phyloP scores from a whole-genome alignment of 2,329 filamentous ascomycete genomes.

The Lasiodiplodia sp. region DNA sequence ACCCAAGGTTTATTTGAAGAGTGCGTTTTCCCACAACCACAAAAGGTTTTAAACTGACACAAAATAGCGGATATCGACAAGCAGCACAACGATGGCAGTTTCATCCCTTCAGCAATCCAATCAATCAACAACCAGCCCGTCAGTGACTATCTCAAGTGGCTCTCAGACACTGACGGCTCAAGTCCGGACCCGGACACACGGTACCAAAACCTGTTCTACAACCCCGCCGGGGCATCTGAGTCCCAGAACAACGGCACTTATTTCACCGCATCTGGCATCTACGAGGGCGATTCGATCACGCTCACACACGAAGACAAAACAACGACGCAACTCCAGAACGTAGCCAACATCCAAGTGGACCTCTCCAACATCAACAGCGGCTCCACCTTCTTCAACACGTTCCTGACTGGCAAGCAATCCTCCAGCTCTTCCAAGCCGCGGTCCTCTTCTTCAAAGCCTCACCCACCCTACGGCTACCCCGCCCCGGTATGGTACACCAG shows the following conservation, averaged over 20 bases:
- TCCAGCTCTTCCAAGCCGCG: constrained; percentile 32
- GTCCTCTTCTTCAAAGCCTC: constrained; percentile 31
- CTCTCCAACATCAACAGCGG: constrained; percentile 50
- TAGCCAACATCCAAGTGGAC: constrained; percentile 41
- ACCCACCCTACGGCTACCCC: constrained; percentile 44
- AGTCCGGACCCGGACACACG: constrained; percentile 25
- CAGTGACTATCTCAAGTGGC: constrained; percentile 42
- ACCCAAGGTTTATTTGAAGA: constrained; percentile 46
- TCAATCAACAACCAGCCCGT: constrained; percentile 48
- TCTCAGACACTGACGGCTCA: constrained; percentile 49
- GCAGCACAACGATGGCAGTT: constrained; percentile 37
- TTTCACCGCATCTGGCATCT: constrained; percentile 33
- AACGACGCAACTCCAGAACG: constrained; percentile 39
- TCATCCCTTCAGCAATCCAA: constrained; percentile 45
- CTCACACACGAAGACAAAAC: constrained; percentile 49
- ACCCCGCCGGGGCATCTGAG: constrained; percentile 42
- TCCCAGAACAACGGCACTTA: constrained; percentile 33
- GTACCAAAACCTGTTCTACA: constrained; percentile 50
- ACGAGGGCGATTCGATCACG: constrained; percentile 44
- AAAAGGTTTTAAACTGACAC: background rate
- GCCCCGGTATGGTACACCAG: constrained; percentile 46
- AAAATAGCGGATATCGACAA: constrained; percentile 38
- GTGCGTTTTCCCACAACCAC: background rate
- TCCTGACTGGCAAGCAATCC: constrained; percentile 41
- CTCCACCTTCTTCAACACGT: constrained; percentile 49